Conservation (phyloP, 768 basidiomycete genomes). For the Collybiopsis luxurians region DNA sequence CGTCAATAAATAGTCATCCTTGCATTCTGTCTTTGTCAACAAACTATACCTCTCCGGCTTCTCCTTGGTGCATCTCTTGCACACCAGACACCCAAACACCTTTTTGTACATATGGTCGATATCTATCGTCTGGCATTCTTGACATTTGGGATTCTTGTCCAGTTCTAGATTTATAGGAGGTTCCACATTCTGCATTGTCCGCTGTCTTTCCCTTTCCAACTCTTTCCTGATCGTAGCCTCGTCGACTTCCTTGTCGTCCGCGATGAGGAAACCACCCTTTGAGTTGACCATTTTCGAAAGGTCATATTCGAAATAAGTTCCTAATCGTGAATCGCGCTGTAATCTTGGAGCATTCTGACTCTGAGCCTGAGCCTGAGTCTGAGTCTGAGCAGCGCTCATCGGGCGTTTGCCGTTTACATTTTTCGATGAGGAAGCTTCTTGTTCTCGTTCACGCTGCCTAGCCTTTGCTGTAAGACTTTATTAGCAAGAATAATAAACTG, state of each 20-base stretch:
- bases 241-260: constrained; percentile 81
- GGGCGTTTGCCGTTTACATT: constrained; percentile 82
- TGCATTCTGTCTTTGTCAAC: constrained; percentile 97
- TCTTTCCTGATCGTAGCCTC: constrained; percentile 75
- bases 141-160: constrained; percentile 76
- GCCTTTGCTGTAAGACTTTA: constrained; percentile 58
- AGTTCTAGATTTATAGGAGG: constrained; percentile 78
- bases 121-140: constrained; percentile 83
- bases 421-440: constrained; percentile 43
- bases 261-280: constrained; percentile 92
- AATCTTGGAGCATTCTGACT: constrained; percentile 61
- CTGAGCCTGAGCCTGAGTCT: no score
- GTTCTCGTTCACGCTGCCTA: constrained; percentile 64
- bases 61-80: constrained; percentile 87
- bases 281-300: constrained; percentile 96
- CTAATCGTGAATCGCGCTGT: constrained; percentile 74
- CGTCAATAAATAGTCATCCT: constrained; percentile 95
- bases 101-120: constrained; percentile 82
- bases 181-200: constrained; percentile 71
- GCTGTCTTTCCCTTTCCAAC: constrained; percentile 76
- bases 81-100: constrained; percentile 83
- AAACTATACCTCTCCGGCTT: constrained; percentile 92
- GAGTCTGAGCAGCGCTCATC: constrained; percentile 45
- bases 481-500: not conserved
- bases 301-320: constrained; percentile 97